These are phyloP conservation scores for Nicotiana obtusifolia DNA, from an alignment of 257 asterid genomes.

Conservation along the genomic window DNA sequence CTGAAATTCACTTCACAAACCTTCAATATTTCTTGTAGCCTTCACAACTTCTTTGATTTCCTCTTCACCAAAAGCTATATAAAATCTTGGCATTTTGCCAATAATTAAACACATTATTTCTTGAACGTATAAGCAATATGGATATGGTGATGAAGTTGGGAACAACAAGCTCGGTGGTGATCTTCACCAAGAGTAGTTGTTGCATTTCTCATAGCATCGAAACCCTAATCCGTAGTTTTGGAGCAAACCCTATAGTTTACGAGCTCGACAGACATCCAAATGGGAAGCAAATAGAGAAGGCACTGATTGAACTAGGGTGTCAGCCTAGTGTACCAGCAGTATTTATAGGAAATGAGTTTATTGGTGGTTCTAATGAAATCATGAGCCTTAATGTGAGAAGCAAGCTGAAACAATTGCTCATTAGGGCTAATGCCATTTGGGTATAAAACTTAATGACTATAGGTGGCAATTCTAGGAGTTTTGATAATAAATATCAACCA, in stretches of 20 bases:
- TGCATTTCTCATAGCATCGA: not conserved
- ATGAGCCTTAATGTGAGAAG: slow-evolving; percentile 5
- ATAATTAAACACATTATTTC: not conserved
- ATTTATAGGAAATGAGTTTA: not conserved
- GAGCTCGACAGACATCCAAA: not conserved
- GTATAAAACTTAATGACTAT: not conserved
- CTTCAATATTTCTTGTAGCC: not conserved
- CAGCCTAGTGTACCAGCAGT: not conserved
- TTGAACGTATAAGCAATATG: not conserved
- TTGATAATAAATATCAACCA: not conserved
- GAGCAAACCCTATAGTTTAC: not conserved
- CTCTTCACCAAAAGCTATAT: not conserved
- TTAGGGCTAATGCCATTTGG: slow-evolving; percentile 2
- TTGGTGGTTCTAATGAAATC: not conserved
- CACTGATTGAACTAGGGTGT: not conserved
- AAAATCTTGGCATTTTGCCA: not conserved
- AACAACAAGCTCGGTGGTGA: not conserved
- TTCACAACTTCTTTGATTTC: not conserved
- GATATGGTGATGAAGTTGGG: slow-evolving; percentile 7
- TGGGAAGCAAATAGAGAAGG: not conserved
- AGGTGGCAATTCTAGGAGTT: not conserved
- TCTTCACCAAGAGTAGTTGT: not conserved
- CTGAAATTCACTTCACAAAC: too few species aligned
- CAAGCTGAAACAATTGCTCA: not conserved
- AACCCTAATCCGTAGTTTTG: not conserved